Base-by-base conservation (phyloP, 78 protist species). In the Pigoraptor vietnamica region DNA sequence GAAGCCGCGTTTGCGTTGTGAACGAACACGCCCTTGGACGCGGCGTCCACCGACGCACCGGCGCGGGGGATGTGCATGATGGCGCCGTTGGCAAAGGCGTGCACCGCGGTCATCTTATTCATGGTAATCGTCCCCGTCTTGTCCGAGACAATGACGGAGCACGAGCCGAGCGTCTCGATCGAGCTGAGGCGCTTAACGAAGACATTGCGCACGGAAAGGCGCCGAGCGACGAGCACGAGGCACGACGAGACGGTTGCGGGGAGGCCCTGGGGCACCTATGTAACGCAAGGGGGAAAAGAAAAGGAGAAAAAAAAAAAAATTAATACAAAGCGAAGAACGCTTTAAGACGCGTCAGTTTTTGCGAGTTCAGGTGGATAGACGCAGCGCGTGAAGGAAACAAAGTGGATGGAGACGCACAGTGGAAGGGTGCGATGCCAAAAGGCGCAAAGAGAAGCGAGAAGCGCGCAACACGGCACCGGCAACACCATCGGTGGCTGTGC, bases 51-150 rank as follows among this genome's bases (percentile, higher is more conserved):
- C n/a, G n/a, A n/a, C n/a, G n/a, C n/a, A n/a, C n/a, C n/a, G n/a
- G n/a, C n/a, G n/a, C 67, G 67, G 6, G 67, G 67, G 67, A 48
- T 48, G 67, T 14, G 67, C 6, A 6, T 48, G 67, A 48, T 14
- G 67, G 67, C 14, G 6, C 67, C 67, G 67, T 48, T 48, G 67
- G 29, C 6, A 48, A 21, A 48, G 6, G 67, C 67, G 67, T 48
- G 67, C 67, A 48, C 67, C 29, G 67, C 67, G 67, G 67, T 48
- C 97, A 96, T 98, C 39, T 91, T 86, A 40, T 97, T 97, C 87
- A 95, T 97, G 56, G 99, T 99, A 32, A 99, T 93, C 6, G 99
- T 99, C 67, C 99, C 99, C 1, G 99, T 99, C 96, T 99, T 99
- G 93, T 99, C 99, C 23, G 97, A 95, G 95, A 98, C 95, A 88